Evolutionary conservation across 768 basidiomycete species (phyloP).

Genomic region (Candolleomyces eurysporus): DNA sequence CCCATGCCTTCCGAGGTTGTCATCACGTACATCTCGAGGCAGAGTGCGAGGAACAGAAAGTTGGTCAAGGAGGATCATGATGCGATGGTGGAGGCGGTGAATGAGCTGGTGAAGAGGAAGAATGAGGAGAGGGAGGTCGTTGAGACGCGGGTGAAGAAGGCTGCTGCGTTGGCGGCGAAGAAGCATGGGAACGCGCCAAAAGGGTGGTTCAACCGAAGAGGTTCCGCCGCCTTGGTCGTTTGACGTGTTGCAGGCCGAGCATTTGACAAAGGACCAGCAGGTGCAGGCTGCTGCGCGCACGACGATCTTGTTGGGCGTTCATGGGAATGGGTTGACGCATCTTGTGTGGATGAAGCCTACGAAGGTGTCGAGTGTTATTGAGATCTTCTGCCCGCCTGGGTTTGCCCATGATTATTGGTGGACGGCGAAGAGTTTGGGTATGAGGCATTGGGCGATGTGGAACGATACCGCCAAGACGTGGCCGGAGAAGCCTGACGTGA

Average conservation of each 20-base stretch:
- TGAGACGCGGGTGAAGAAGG: slow-evolving; percentile 11
- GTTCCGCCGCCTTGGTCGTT: slow-evolving; percentile 52
- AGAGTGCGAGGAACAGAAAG: slow-evolving; percentile 48
- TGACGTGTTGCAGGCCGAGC: slow-evolving; percentile 59
- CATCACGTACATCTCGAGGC: slow-evolving; percentile 74
- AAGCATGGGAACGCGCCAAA: slow-evolving; percentile 16
- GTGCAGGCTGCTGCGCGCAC: slow-evolving; percentile 61
- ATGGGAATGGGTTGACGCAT: slow-evolving; percentile 82
- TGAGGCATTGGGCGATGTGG: slow-evolving; percentile 78
- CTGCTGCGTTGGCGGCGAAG: slow-evolving; percentile 1
- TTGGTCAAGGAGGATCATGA: slow-evolving; percentile 56
- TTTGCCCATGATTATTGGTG: slow-evolving; percentile 89
- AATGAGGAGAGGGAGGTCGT: slow-evolving; percentile 23
- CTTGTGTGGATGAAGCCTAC: slow-evolving; percentile 83
- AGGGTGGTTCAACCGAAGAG: slow-evolving; percentile 12
- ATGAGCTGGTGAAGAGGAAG: slow-evolving; percentile 45
- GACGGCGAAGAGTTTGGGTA: slow-evolving; percentile 71
- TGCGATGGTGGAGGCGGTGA: slow-evolving; percentile 48
- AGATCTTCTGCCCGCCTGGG: slow-evolving; percentile 78
- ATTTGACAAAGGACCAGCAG: slow-evolving; percentile 74
- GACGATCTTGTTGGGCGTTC: slow-evolving; percentile 74
- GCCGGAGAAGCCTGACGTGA: slow-evolving; percentile 44
- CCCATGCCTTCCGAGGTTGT: slow-evolving; percentile 51
- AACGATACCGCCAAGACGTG: slow-evolving; percentile 54
- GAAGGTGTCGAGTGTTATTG: slow-evolving; percentile 76